phyloP scores from a whole-genome alignment of 345 rosid species.

The Crucihimalaya himalaica region DNA sequence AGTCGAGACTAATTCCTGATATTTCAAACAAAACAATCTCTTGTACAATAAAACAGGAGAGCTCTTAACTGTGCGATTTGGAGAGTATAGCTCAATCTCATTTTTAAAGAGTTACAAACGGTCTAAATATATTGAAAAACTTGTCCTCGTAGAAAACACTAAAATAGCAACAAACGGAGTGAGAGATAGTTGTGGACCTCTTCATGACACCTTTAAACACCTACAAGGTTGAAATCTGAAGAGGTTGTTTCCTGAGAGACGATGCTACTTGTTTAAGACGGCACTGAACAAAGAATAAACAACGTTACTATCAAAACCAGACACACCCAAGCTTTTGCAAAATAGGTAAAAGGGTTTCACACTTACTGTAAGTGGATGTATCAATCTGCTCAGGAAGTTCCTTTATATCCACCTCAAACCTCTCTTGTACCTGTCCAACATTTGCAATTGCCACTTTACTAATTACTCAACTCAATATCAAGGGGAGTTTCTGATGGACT shows the following conservation, averaged over 20 bases:
- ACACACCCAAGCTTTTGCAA: background rate
- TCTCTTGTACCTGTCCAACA: slow-evolving; percentile 73
- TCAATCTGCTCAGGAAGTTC: slow-evolving; percentile 98
- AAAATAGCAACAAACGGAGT: background rate
- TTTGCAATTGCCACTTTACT: background rate
- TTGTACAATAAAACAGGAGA: slow-evolving; percentile 2
- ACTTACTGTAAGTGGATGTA: slow-evolving; percentile 89
- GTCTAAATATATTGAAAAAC: background rate
- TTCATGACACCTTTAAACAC: background rate
- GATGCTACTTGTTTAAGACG: background rate
- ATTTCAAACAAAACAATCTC: background rate
- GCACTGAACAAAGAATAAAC: slow-evolving; percentile 34
- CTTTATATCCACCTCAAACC: slow-evolving; percentile 95
- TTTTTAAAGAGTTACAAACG: slow-evolving; percentile 11
- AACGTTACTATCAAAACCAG: background rate
- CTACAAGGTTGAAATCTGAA: background rate
- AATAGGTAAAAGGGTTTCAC: background rate
- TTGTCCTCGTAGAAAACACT: slow-evolving; percentile 1
- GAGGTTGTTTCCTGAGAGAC: background rate
- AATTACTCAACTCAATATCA: background rate
- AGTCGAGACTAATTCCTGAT: background rate
- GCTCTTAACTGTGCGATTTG: background rate
- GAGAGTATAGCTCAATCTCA: background rate
- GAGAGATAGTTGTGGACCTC: background rate
- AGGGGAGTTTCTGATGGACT: background rate